Evolutionary conservation across 2,329 filamentous ascomycete genomes (phyloP).

Genomic region (Elsinoe necatrix): DNA sequence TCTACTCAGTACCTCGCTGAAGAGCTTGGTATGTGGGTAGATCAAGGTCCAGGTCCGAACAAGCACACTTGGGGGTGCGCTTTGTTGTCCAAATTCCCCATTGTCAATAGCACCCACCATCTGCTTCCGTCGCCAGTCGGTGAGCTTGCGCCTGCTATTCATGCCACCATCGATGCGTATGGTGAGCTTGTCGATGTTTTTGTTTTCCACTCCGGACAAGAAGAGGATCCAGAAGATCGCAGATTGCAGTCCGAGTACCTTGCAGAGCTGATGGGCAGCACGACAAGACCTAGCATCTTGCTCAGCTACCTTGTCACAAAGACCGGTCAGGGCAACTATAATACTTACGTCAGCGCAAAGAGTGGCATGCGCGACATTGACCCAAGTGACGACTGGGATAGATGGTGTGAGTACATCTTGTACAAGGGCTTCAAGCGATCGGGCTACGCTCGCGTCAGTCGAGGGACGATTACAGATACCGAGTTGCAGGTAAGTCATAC

Average conservation of each 20-base stretch:
- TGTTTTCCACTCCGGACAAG: conserved; percentile 97
- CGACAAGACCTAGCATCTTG: conserved; percentile 70
- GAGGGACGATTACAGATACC: conserved; percentile 90
- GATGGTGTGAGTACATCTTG: conserved; percentile 98
- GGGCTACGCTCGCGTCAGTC: conserved; percentile 81
- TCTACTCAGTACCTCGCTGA: conserved; percentile 91
- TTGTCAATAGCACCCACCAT: conserved; percentile 93
- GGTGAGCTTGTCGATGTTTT: conserved; percentile 86
- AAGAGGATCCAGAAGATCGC: conserved; percentile 89
- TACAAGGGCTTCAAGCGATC: conserved; percentile 81
- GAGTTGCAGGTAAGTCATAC: conserved; percentile 66
- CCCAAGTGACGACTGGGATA: conserved; percentile 83
- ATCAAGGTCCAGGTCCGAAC: conserved; percentile 94
- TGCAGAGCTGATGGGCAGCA: conserved; percentile 76
- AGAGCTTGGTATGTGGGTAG: conserved; percentile 96
- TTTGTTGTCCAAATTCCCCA: conserved; percentile 92
- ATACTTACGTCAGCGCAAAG: conserved; percentile 77
- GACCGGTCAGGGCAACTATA: conserved; percentile 88
- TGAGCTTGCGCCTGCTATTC: conserved; percentile 89
- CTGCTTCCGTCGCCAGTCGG: conserved; percentile 87
- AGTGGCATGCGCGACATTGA: conserved; percentile 97
- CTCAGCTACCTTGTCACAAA: conserved; percentile 89
- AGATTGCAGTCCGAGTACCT: conserved; percentile 81
- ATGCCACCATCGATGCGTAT: conserved; percentile 92
- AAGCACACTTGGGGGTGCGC: conserved; percentile 98